Evolutionary conservation across 2,329 filamentous ascomycete species (phyloP), one percentile per base, ranked within the genome.

Genomic region (Aureobasidium sp.): DNA sequence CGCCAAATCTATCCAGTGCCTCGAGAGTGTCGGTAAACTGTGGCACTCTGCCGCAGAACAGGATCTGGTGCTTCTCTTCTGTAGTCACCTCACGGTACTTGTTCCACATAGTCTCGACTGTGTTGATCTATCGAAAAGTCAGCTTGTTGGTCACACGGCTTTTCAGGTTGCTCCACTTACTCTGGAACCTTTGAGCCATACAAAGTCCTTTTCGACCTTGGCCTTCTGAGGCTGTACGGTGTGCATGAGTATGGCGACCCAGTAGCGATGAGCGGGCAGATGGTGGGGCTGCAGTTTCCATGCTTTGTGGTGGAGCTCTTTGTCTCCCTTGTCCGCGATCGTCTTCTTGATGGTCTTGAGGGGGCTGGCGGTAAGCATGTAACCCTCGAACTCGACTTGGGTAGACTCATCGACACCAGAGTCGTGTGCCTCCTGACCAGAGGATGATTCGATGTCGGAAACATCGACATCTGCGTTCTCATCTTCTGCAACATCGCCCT

Each of bases 121-220:
- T 72, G n/a, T 65, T 69, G 38, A 63, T 40, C 63, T 64, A 23
- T n/a, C 10, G 17, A 10, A 29, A 8, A 3, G 19, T 45, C 37
- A 53, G 23, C 27, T 11, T 19, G 6, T 19, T 46, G 3, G 1
- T 8, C 1, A 7, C 4, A 31, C n/a, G 1, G 25, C 3, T 10
- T 46, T 21, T 13, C 1, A 13, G 9, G 6, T 4, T 23, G 9
- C 25, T 3, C 13, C 17, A 40, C 54, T 29, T 60, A 63, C 62
- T 10, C 64, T 60, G 53, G 69, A 68, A 1, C 68, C 71, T 31
- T 69, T 69, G 64, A 73, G 67, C 71, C 69, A 71, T 7, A 69
- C 60, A 47, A 70, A 67, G 42, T 71, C 68, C 33, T 64, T 66
- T 45, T 67, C 64, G 17, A 51, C 55, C 31, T 57, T 63, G 37